Percentiles rank a stretch among this genome's conserved stretches.
phyloP scores from a whole-genome alignment of 2,329 filamentous ascomycete genomes.

The Botrytis tulipae region DNA sequence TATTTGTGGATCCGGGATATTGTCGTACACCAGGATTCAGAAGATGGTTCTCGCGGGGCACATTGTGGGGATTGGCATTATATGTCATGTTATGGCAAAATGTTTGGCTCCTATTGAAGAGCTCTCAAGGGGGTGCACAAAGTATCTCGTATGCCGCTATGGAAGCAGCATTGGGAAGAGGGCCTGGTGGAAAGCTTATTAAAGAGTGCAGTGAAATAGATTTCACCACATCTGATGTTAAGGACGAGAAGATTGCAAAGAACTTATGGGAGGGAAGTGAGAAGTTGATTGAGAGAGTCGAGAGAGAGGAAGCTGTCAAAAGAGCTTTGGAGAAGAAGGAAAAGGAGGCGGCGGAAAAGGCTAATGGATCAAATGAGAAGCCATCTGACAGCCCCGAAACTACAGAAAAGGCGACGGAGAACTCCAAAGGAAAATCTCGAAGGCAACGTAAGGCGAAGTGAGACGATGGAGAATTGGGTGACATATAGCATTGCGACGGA shows the following conservation, averaged over 20 bases:
- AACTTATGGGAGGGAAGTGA: conserved; percentile 89
- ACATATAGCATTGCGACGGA: conserved; percentile 17
- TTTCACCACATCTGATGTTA: conserved; percentile 69
- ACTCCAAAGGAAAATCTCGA: conserved; percentile 34
- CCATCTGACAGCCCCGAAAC: conserved; percentile 38
- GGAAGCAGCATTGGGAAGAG: conserved; percentile 68
- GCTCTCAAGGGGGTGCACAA: conserved; percentile 78
- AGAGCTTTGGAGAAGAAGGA: conserved; percentile 41
- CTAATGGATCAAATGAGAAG: conserved; percentile 27
- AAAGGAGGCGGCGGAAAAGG: conserved; percentile 39
- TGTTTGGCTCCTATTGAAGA: conserved; percentile 88
- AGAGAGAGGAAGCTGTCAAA: conserved; percentile 72
- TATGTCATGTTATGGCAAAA: conserved; percentile 78
- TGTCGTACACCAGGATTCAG: conserved; percentile 83
- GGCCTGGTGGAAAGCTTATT: conserved; percentile 67
- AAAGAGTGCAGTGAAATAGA: conserved; percentile 85
- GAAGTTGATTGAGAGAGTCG: conserved; percentile 73
- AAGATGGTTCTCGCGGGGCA: conserved; percentile 82
- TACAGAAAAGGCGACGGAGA: conserved; percentile 39
- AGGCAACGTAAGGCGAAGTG: conserved; percentile 34
- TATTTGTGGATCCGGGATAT: conserved; percentile 84
- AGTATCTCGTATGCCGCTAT: conserved; percentile 82
- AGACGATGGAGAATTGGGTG: conserved; percentile 4
- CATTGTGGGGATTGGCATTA: conserved; percentile 71
- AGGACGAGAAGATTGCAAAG: conserved; percentile 77